Base-by-base conservation (phyloP, 345 rosid species). In the Rhizophora apiculata region DNA sequence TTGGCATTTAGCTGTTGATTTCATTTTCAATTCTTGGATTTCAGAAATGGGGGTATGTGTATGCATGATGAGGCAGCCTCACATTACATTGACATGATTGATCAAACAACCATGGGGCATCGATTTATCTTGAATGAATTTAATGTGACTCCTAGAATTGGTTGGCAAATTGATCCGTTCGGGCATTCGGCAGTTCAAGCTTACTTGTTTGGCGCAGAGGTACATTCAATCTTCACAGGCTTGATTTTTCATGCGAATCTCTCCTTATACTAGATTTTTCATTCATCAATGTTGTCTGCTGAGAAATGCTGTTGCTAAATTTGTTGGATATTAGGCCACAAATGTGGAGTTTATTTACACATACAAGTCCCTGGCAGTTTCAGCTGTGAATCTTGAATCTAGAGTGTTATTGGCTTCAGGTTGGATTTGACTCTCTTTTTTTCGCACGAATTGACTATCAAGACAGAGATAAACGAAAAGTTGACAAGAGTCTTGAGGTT, bases 371-470 rank as follows among this genome's bases (percentile, higher is more conserved):
- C 65, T 26, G 16, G 6, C 18, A 43, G 49, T 43, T 43, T 43
- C 49, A 43, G 19, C 18, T 43, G 49, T 43, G 49, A 15, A 43
- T 43, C 49, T 43, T 43, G 49, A 56, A 21, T 56, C 29, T 21
- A 56, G 29, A 24, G 0, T 21, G 6, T 51, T 69, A 26, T 55
- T 74, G 68, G 75, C 51, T 56, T 21, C 63, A 85, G 88, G 86
- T 85, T 71, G 88, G 88, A 55, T 85, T 85, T 64, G 88, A 85
- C 75, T 81, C 86, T 5, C 65, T 85, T 24, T 85, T 82, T 77
- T 85, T 85, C 19, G 77, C 57, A 0, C 72, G 88, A 65, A 85
- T 85, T 43, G 88, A 85, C 66, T 85, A 85, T 64, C 88, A 85
- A 82, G 88, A 85, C 69, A 74, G 85, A 72, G 77, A 75, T 48